Conservation (phyloP, 306 rosid species). For the Heteromeles arbutifolia region DNA sequence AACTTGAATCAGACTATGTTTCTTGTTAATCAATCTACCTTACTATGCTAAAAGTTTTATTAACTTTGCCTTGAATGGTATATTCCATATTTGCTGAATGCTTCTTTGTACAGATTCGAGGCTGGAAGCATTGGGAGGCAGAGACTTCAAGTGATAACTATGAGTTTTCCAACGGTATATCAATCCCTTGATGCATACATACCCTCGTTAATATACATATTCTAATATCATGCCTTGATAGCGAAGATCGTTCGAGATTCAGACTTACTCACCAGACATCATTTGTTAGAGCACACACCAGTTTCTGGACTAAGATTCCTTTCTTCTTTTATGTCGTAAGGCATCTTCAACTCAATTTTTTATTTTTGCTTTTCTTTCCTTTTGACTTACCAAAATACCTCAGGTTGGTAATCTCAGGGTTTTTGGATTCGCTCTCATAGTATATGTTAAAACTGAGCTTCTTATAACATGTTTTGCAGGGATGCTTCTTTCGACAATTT, state of each 20-base stretch:
- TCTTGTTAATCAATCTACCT: not conserved
- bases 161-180: slow-evolving; percentile 75
- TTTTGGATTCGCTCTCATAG: not conserved
- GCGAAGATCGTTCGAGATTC: slow-evolving; percentile 45
- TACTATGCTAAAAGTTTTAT: not conserved
- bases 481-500: slow-evolving; percentile 85
- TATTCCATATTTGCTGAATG: slow-evolving; percentile 5
- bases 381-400: not conserved
- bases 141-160: slow-evolving; percentile 70
- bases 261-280: slow-evolving; percentile 90
- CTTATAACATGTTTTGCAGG: slow-evolving; percentile 36
- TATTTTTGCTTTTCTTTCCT: not conserved
- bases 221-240: not conserved
- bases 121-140: slow-evolving; percentile 92
- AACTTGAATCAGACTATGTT: not conserved
- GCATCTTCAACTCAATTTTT: slow-evolving; percentile 4
- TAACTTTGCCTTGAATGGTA: not conserved
- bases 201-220: not conserved
- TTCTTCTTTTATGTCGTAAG: slow-evolving; percentile 75
- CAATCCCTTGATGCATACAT: not conserved
- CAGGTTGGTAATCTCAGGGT: not conserved
- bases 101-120: slow-evolving; percentile 63
- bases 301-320: slow-evolving; percentile 65
- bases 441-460: not conserved
- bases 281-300: slow-evolving; percentile 77